phyloP scores from a whole-genome alignment of 257 asterid genomes.

The Leptodermis oblonga region DNA sequence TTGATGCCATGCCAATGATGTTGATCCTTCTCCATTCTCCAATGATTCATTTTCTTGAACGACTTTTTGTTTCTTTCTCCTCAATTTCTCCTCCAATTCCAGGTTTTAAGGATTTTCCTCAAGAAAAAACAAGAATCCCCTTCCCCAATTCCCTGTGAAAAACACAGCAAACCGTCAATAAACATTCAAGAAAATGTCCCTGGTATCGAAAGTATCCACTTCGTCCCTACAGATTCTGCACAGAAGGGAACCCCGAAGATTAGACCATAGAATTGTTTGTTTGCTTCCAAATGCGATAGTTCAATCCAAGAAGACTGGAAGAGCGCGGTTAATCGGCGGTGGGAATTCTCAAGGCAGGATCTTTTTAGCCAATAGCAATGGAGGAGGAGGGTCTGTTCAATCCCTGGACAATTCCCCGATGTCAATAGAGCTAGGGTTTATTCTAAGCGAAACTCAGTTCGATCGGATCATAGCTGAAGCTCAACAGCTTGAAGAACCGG shows the following conservation, averaged over 20 bases:
- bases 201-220: conserved; percentile 21
- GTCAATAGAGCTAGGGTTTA: conserved; percentile 48
- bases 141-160: not conserved
- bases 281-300: conserved; percentile 7
- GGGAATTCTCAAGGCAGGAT: conserved; percentile 5
- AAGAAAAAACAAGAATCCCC: not conserved
- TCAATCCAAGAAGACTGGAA: not conserved
- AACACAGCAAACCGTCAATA: not conserved
- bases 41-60: not conserved
- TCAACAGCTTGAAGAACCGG: conserved; percentile 52
- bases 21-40: not conserved
- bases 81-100: conserved; percentile 1
- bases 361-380: conserved; percentile 15
- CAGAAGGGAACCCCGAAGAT: conserved; percentile 18
- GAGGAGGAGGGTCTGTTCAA: conserved; percentile 41
- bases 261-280: not conserved
- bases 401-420: conserved; percentile 45
- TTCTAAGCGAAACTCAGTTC: conserved; percentile 65
- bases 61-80: not conserved
- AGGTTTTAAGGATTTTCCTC: not conserved
- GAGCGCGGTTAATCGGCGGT: conserved; percentile 1
- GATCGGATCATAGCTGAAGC: conserved; percentile 62
- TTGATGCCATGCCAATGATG: not conserved
- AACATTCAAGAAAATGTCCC: conserved; percentile 19
- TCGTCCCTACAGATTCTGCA: conserved; percentile 25